Base-by-base conservation (phyloP, 176 grass and related monocot species). In the Oryza rufipogon region DNA sequence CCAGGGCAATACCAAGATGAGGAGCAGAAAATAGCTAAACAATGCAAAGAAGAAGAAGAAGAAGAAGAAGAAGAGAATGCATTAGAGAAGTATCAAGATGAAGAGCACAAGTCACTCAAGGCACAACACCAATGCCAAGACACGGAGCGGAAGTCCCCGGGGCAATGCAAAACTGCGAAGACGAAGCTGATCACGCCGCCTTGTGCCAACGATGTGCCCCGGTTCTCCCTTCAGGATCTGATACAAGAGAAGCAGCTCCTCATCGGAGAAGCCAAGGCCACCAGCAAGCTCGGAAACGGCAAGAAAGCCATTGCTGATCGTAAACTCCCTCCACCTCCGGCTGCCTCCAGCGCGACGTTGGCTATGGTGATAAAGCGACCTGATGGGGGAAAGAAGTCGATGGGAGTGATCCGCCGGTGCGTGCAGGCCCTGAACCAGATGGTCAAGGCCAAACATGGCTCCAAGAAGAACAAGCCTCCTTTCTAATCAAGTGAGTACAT, bases 381-480 rank as follows among this genome's bases (percentile, higher is more conserved):
- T 4, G 89, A 86, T 7, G 91, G 84, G 36, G 4, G 49, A 16
- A 80, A 66, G 69, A 96, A 89, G 49, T 30, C 71, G 14, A 83
- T 66, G 44, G 87, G 94, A 38, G 48, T 94, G 34, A 84, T 97
- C 14, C 76, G 89, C 15, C 79, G 91, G 42, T 94, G 91, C 36
- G 51, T 91, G 68, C 94, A 97, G 85, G 91, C 85, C 39, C 84
- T 94, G 63, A 94, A 90, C 75, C 89, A 92, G 64, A 89, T 97
- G 85, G 88, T 97, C 86, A 97, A 97, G 85, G 68, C 83, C 47
- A 88, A 89, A 64, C 83, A 89, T 45, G 73, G 73, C 6, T 89
- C 89, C 46, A 97, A 92, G 89, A 89, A 90, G 87, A 94, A 89
- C 66, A 23, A 25, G 32, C 75, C 84, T 77, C 75, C 84, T 77